Evolutionary conservation across 164 flowering plant genomes (phyloP).

Genomic region (Euptelea pleiosperma): DNA sequence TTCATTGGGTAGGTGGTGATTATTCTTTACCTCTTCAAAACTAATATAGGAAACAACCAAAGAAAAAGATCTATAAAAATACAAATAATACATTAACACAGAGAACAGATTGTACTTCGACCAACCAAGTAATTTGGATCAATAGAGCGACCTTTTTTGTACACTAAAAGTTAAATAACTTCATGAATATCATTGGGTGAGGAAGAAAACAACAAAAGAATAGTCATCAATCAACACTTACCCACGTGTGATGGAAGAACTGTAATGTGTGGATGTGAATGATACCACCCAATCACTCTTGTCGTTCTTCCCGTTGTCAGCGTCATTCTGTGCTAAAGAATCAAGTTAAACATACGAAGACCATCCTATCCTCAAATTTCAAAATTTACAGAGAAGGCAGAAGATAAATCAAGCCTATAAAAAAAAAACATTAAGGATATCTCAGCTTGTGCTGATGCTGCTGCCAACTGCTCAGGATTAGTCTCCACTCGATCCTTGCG

Average conservation of each 20-base stretch:
- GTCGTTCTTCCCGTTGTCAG: slow-evolving; percentile 72
- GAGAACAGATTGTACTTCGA: background rate
- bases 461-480: slow-evolving; percentile 98
- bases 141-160: background rate
- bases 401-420: background rate
- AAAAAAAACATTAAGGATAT: slow-evolving; percentile 58
- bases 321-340: slow-evolving; percentile 77
- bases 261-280: slow-evolving; percentile 97
- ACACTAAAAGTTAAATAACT: background rate
- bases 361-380: background rate
- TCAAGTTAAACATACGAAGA: slow-evolving; percentile 33
- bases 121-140: background rate
- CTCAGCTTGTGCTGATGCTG: slow-evolving; percentile 96
- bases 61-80: background rate
- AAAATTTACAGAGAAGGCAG: background rate
- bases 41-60: background rate
- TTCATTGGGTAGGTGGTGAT: no score
- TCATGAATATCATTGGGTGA: background rate
- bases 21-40: no score
- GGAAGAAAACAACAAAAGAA: background rate
- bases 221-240: slow-evolving; percentile 27
- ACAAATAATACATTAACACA: background rate
- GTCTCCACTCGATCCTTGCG: slow-evolving; percentile 96
- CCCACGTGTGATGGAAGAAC: slow-evolving; percentile 98
- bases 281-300: slow-evolving; percentile 99